Evolutionary conservation across 2,329 filamentous ascomycete species (phyloP), one percentile per base, ranked within the genome.

Genomic region (Pyricularia pennisetigena): DNA sequence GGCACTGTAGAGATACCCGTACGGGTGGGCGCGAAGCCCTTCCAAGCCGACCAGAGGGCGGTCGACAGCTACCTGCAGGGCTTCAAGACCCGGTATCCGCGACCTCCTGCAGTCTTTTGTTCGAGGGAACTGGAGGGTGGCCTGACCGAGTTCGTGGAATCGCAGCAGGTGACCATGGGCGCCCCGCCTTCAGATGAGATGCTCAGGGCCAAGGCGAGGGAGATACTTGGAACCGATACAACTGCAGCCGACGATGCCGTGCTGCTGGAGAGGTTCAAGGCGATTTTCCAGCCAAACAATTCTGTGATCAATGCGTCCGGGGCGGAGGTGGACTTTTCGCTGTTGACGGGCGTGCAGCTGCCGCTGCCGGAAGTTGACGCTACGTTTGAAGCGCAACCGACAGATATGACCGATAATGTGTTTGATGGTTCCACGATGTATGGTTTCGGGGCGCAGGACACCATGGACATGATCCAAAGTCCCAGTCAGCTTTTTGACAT

Each of bases 81-180:
- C 2, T 76, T 86, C 49, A 76, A 78, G 0, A 79, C 76, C 9
- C 78, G 81, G 6, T 81, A 80, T 69, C 76, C 79, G 16, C 79
- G 80, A 10, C 83, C 83, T 0, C 82, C 84, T 0, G 75, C 75
- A 9, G 79, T 88, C 0, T 88, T 89, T 74, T 87, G 84, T 75
- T 86, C 83, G 23, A 79, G 84, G 7, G 85, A 88, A 72, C 79
- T 89, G 26, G 86, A 88, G 74, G 77, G 74, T n/a, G 84, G 82
- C 2, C 76, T 89, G 16, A 74, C 79, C 12, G 78, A 80, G 23
- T 86, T 82, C 70, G 83, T 86, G 6, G 76, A 79, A 32, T 73
- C 75, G 2, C 76, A 82, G 69, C 72, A 83, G 7, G 71, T 75
- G 12, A 73, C 73, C 4, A 76, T 75, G 0, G 80, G 79, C 2